Base-by-base conservation (phyloP, 352 stramenopile species). In the Aphanomyces euteiches region DNA sequence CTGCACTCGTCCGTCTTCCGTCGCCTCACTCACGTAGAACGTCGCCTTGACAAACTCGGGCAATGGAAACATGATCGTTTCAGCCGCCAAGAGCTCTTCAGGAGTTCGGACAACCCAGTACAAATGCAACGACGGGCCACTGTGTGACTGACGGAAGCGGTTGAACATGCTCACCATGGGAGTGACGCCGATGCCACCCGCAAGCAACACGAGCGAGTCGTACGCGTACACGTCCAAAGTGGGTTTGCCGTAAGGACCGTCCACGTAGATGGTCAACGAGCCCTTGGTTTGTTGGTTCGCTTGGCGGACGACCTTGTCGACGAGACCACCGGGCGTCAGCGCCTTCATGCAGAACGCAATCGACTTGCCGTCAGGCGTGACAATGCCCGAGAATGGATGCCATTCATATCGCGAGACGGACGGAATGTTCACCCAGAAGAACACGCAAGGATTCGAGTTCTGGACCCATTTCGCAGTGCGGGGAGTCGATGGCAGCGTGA, bases 341-440 rank as follows among this genome's bases (percentile, higher is more conserved):
- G 79, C 79, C 43, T 81, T 88, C 19, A 90, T 74, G 58, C 78
- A 88, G 43, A 93, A 93, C n/a, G 81, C 85, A 47, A 93, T 79
- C 40, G 85, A 91, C 48, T 90, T 80, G 45, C 83, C 81, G 15
- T 90, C 78, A 0, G 78, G 74, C 3, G 81, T 90, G 61, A 90
- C 83, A 43, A 94, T 82, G 0, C 84, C 83, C 4, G 84, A 90
- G 76, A 94, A 94, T 58, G 84, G 86, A 43, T 94, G 86, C 84
- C 86, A 94, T 70, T 94, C 72, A 4, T 80, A 77, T 10, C 58
- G 60, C 47, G 83, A 91, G 41, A 92, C 73, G 10, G 84, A 75
- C 19, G 86, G 82, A 3, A 91, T 69, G 40, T 80, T 78, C n/a
- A 94, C 66, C 54, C 86, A 83, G 66, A 90, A 94, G 78, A 90